Conservation (phyloP, 306 rosid genomes). For the Castanea sativa region DNA sequence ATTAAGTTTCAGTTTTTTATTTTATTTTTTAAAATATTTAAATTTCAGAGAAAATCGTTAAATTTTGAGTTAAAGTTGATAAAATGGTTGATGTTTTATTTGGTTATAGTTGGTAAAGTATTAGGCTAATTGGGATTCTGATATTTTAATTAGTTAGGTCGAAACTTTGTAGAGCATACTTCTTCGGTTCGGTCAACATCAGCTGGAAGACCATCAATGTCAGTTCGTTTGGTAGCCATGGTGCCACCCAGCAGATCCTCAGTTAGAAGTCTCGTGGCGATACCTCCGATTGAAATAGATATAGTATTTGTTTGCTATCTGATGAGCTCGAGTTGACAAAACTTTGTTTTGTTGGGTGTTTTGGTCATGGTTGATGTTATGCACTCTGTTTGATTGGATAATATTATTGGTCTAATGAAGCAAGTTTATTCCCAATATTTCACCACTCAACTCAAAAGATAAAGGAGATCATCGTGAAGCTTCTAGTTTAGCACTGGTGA, state of each 20-base stretch:
- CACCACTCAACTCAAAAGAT: conserved; percentile 48
- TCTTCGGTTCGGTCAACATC: conserved; percentile 79
- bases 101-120: conserved; percentile 5
- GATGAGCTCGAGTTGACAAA: background rate
- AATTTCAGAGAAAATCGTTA: too few relatives aligned
- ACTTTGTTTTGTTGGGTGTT: conserved; percentile 10
- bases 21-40: too few relatives aligned
- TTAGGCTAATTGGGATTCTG: conserved; percentile 50
- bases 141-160: conserved; percentile 95
- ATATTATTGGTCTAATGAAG: conserved; percentile 16
- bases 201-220: conserved; percentile 75
- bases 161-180: conserved; percentile 84
- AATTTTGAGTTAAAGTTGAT: background rate
- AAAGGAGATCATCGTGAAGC: too few relatives aligned
- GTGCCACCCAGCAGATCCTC: conserved; percentile 58
- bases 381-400: background rate
- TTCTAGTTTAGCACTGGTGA: too few relatives aligned
- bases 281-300: conserved; percentile 72
- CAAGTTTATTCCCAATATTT: conserved; percentile 71
- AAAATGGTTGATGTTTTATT: conserved; percentile 10
- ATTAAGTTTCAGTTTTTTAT: background rate
- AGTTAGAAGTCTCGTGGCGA: conserved; percentile 54
- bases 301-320: background rate
- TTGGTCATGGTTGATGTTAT: conserved; percentile 1
- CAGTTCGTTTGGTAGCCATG: conserved; percentile 52